Evolutionary conservation across 352 stramenopile genomes (phyloP).

Genomic region (Ophiocytium majus): DNA sequence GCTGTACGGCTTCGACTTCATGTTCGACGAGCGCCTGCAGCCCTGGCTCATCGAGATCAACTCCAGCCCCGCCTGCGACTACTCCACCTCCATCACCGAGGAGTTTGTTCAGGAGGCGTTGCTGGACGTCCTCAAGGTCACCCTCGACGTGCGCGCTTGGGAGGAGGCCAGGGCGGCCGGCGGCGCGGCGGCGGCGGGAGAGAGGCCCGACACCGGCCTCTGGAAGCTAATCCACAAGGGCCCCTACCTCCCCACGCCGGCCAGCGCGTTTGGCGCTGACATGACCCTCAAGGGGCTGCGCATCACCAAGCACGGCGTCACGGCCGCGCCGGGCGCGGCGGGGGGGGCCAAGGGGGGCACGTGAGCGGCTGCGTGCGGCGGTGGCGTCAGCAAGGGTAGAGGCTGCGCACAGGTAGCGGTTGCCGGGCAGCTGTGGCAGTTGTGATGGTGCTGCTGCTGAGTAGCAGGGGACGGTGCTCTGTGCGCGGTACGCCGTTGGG

Average conservation of each 20-base stretch:
- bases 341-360: too few relatives aligned
- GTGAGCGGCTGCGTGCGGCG: too few relatives aligned
- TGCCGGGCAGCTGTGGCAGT: too few relatives aligned
- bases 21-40: slow-evolving; percentile 76
- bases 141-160: slow-evolving; percentile 70
- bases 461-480: too few relatives aligned
- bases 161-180: slow-evolving; percentile 16
- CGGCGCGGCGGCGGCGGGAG: not conserved
- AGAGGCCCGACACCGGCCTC: slow-evolving; percentile 58
- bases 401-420: too few relatives aligned
- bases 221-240: slow-evolving; percentile 61
- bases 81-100: slow-evolving; percentile 77
- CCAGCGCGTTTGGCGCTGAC: slow-evolving; percentile 54
- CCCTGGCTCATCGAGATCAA: slow-evolving; percentile 89
- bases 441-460: too few relatives aligned
- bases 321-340: too few relatives aligned
- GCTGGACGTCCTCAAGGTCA: slow-evolving; percentile 77
- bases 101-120: slow-evolving; percentile 77
- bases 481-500: too few relatives aligned
- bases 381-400: too few relatives aligned
- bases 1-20: slow-evolving; percentile 88
- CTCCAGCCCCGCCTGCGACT: slow-evolving; percentile 84
- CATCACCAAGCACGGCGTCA: too few relatives aligned
- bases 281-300: slow-evolving; percentile 54
- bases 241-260: slow-evolving; percentile 53